Conservation (phyloP, 2,329 filamentous ascomycete species). For the Phialophora verrucosa region DNA sequence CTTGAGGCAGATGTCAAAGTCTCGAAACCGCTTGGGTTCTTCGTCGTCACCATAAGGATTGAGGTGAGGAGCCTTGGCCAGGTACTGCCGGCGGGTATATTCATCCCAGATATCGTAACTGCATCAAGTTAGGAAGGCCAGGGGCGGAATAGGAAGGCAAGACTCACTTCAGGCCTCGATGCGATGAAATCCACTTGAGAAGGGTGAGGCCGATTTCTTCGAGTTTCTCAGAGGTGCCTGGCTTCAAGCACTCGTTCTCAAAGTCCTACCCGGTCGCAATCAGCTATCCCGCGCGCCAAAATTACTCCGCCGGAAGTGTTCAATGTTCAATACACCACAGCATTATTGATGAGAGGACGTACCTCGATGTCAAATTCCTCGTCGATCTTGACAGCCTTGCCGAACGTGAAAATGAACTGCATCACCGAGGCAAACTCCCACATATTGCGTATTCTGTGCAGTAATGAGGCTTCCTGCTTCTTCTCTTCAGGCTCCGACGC, state of each 20-base stretch:
- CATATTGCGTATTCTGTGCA: slow-evolving; percentile 79
- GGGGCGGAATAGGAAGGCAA: slow-evolving; percentile 5
- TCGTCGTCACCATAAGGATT: slow-evolving; percentile 89
- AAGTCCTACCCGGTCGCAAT: slow-evolving; percentile 68
- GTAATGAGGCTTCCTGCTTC: slow-evolving; percentile 51
- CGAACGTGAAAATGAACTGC: slow-evolving; percentile 93
- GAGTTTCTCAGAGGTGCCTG: slow-evolving; percentile 71
- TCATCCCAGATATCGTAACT: slow-evolving; percentile 91
- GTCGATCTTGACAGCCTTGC: slow-evolving; percentile 85
- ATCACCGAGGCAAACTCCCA: slow-evolving; percentile 95
- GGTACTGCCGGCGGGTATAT: slow-evolving; percentile 86
- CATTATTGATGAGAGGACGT: slow-evolving; percentile 43
- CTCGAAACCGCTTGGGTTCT: slow-evolving; percentile 72
- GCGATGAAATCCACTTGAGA: slow-evolving; percentile 91
- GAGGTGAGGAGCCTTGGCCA: slow-evolving; percentile 74
- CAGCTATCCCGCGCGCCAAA: slow-evolving; percentile 33
- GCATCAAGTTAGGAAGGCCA: slow-evolving; percentile 39
- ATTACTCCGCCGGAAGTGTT: slow-evolving; percentile 28
- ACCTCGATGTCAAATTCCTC: slow-evolving; percentile 91
- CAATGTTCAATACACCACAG: not conserved
- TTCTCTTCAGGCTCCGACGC: slow-evolving; percentile 53
- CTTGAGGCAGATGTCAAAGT: slow-evolving; percentile 83
- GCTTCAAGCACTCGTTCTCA: slow-evolving; percentile 85
- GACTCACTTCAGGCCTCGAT: slow-evolving; percentile 86
- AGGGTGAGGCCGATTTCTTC: slow-evolving; percentile 82